These are phyloP conservation scores for Lepiota brunneoincarnata DNA, from an alignment of 768 basidiomycete species.

Conservation along the genomic window DNA sequence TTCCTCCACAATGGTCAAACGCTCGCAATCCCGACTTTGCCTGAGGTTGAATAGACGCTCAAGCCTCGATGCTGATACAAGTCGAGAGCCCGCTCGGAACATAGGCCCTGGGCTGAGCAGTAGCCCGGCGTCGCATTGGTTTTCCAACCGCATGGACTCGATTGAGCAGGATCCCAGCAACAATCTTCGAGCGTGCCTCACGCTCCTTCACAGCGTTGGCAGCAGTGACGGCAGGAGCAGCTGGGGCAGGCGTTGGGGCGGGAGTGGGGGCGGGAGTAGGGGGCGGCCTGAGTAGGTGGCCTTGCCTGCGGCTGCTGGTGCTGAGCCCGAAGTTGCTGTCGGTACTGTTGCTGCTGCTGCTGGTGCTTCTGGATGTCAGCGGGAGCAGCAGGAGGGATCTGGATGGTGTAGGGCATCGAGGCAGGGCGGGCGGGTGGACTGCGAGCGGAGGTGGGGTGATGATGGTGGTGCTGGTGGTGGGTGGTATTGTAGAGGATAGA, in stretches of 20 bases:
- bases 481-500: conserved; percentile 2
- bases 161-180: conserved; percentile 57
- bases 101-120: conserved; percentile 23
- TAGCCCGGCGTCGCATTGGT: conserved; percentile 40
- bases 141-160: conserved; percentile 50
- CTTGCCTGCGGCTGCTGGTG: neutral
- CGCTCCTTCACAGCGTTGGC: conserved; percentile 29
- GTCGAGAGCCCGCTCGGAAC: conserved; percentile 15
- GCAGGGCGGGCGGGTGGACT: neutral
- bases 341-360: conserved; percentile 1
- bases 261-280: no score
- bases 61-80: conserved; percentile 11
- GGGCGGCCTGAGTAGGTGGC: conserved; percentile 6
- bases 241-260: conserved; percentile 7
- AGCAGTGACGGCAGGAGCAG: neutral
- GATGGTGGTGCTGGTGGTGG: neutral
- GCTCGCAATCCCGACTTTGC: no score
- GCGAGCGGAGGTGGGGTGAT: neutral
- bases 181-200: conserved; percentile 35
- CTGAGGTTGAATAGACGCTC: neutral
- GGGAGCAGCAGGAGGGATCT: conserved; percentile 22
- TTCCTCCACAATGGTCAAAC: neutral
- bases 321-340: neutral
- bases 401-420: conserved; percentile 22
- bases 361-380: conserved; percentile 21